Conservation (phyloP, 305 asterid genomes). For the Coffea humblotiana region DNA sequence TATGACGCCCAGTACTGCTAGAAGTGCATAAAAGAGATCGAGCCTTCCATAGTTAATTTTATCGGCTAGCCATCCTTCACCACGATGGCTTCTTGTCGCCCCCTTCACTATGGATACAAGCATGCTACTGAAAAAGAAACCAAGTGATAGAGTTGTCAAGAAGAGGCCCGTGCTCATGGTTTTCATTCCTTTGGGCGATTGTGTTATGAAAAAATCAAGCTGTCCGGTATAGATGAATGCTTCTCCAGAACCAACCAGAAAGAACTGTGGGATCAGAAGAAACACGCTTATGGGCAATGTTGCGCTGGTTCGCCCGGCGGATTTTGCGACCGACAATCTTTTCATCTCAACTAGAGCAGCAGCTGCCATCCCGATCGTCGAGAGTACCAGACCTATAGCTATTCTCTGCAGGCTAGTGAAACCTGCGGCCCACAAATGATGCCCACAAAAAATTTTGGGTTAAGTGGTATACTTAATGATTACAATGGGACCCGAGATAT, state of each 20-base stretch:
- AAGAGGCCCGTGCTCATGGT: conserved; percentile 91
- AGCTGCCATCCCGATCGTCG: conserved; percentile 64
- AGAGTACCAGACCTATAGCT: conserved; percentile 58
- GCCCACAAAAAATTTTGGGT: not conserved
- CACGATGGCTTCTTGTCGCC: conserved; percentile 40
- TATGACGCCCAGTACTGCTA: conserved; percentile 53
- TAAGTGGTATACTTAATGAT: not conserved
- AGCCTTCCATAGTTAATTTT: conserved; percentile 72
- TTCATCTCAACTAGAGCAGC: conserved; percentile 63
- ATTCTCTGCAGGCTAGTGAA: conserved; percentile 64
- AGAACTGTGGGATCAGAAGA: conserved; percentile 76
- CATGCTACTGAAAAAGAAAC: conserved; percentile 73
- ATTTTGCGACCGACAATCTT: conserved; percentile 54
- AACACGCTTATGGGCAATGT: conserved; percentile 62
- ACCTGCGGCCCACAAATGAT: conserved; percentile 35
- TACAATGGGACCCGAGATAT: not conserved
- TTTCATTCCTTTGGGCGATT: conserved; percentile 85
- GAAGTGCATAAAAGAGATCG: conserved; percentile 65
- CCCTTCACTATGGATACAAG: conserved; percentile 59
- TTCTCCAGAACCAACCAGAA: conserved; percentile 78
- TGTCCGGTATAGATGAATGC: conserved; percentile 88
- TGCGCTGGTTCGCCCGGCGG: conserved; percentile 20
- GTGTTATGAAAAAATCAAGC: conserved; percentile 80
- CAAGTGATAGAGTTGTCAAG: conserved; percentile 71
- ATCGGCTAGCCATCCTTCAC: conserved; percentile 69